Conservation (phyloP, 2,329 filamentous ascomycete genomes). For the Colletotrichum sp. region DNA sequence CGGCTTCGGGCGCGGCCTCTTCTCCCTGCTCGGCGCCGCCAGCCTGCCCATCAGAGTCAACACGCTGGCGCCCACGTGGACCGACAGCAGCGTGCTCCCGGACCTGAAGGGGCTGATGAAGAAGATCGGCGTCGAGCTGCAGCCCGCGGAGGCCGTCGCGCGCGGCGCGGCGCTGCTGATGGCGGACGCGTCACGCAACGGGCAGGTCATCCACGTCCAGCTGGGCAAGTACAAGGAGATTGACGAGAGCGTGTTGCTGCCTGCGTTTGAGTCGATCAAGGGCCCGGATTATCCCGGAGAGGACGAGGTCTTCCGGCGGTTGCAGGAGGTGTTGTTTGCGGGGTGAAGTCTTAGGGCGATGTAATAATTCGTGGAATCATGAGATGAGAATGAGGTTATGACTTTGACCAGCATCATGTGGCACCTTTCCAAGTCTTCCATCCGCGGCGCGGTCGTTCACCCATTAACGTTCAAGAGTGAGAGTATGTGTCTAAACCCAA, state of each 20-base stretch:
- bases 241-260: slow-evolving; percentile 48
- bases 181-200: slow-evolving; percentile 50
- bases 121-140: slow-evolving; percentile 43
- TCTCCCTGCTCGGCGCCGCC: slow-evolving; percentile 38
- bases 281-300: slow-evolving; percentile 36
- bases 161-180: slow-evolving; percentile 54
- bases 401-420: background rate
- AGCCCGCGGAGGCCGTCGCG: slow-evolving; percentile 53
- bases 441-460: background rate
- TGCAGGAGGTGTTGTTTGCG: background rate
- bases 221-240: slow-evolving; percentile 57
- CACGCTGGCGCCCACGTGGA: slow-evolving; percentile 28
- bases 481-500: background rate
- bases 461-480: background rate
- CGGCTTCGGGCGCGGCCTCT: slow-evolving; percentile 55
- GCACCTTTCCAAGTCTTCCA: background rate
- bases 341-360: background rate
- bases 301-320: slow-evolving; percentile 37
- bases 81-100: slow-evolving; percentile 46
- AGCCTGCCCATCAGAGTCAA: slow-evolving; percentile 59
- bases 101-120: slow-evolving; percentile 38
- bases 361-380: background rate
- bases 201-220: slow-evolving; percentile 56
- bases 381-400: background rate
- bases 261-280: slow-evolving; percentile 35